These are phyloP conservation scores for Saccharomyces hybrid DNA, from an alignment of 1,139 yeast genomes.

Conservation along the genomic window DNA sequence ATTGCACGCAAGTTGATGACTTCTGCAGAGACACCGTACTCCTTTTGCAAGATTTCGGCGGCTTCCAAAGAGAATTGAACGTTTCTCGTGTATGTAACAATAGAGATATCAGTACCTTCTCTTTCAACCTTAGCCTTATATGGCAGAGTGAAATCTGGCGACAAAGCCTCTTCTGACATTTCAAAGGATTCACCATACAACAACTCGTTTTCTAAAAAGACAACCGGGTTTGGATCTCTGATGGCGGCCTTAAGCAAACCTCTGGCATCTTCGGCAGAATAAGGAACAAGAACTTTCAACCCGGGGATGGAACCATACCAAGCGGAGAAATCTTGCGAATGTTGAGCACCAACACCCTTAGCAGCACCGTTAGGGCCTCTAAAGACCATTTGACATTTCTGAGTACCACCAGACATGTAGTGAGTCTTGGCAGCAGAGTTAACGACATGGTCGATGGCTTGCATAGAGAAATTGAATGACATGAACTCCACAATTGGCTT, in stretches of 20 bases:
- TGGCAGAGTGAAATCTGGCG: slow-evolving; percentile 85
- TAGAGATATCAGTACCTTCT: slow-evolving; percentile 83
- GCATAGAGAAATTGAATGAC: slow-evolving; percentile 99
- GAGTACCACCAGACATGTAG: slow-evolving; percentile 99
- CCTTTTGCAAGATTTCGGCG: slow-evolving; percentile 76
- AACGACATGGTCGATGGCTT: slow-evolving; percentile 94
- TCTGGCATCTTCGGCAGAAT: slow-evolving; percentile 91
- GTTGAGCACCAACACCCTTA: slow-evolving; percentile 99
- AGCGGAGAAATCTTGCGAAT: slow-evolving; percentile 93
- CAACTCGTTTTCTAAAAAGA: slow-evolving; percentile 91
- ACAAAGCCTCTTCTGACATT: slow-evolving; percentile 79
- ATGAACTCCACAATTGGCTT: slow-evolving; percentile 96
- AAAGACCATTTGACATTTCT: slow-evolving; percentile 93
- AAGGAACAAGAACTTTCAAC: slow-evolving; percentile 90
- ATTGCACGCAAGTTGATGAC: slow-evolving; percentile 93
- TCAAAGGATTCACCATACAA: slow-evolving; percentile 88
- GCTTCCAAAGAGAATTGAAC: slow-evolving; percentile 81
- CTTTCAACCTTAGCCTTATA: slow-evolving; percentile 91
- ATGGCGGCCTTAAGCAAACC: slow-evolving; percentile 94
- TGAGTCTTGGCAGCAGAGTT: slow-evolving; percentile 98
- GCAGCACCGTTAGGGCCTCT: slow-evolving; percentile 99
- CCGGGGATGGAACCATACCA: slow-evolving; percentile 99
- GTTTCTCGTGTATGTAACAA: slow-evolving; percentile 88
- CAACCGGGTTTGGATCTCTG: slow-evolving; percentile 97
- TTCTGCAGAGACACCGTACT: slow-evolving; percentile 84